These are phyloP conservation scores for Plasmodium ovale DNA, from an alignment of 169 alveolate species.

Conservation along the genomic window DNA sequence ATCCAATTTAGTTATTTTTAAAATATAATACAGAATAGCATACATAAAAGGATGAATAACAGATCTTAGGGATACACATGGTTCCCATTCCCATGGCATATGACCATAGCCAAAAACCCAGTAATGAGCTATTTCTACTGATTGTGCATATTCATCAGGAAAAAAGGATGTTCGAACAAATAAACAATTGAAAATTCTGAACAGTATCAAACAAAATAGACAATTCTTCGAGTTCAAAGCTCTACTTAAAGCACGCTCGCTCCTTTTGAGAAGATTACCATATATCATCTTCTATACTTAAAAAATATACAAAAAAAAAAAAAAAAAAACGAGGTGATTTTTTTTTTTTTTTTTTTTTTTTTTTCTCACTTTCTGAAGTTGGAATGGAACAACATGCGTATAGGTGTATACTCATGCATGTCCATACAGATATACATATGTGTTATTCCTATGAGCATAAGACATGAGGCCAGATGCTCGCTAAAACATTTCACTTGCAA, in stretches of 20 bases:
- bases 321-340: not conserved
- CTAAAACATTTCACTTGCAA: too few species aligned
- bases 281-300: constrained; percentile 6
- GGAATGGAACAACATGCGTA: too few species aligned
- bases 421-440: not conserved
- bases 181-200: constrained; percentile 77
- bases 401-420: not conserved
- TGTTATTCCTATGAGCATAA: too few species aligned
- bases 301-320: not conserved
- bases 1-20: constrained; percentile 66
- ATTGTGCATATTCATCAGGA: constrained; percentile 89
- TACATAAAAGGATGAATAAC: constrained; percentile 82
- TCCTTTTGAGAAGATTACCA: not conserved
- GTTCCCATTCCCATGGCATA: constrained; percentile 89
- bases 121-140: constrained; percentile 84
- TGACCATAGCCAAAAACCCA: constrained; percentile 84
- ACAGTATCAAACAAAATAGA: constrained; percentile 32
- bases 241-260: not conserved
- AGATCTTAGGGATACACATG: constrained; percentile 81
- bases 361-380: too few species aligned
- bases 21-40: constrained; percentile 75
- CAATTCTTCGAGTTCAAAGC: not conserved
- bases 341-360: too few species aligned
- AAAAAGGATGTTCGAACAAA: constrained; percentile 79
- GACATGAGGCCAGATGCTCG: too few species aligned